A percentile compares a stretch with the other conserved stretches of the same genome.
These are phyloP conservation scores for Schoenoplectus tabernaemontani DNA, from an alignment of 202 grass and related monocot genomes.

Conservation along the genomic window DNA sequence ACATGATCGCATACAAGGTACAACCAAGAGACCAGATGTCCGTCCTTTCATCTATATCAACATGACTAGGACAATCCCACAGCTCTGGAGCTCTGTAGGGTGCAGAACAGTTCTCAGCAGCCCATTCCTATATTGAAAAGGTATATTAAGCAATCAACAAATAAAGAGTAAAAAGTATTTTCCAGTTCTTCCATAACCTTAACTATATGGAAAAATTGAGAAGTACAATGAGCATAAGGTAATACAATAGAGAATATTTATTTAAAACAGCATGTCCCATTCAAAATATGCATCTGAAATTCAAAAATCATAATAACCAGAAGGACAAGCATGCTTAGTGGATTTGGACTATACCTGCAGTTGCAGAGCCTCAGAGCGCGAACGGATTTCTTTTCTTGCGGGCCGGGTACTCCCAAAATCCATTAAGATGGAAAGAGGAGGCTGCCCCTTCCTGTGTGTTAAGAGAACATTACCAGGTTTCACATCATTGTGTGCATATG, in stretches of 20 bases:
- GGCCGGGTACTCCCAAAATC: slow-evolving; percentile 93
- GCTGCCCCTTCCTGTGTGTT: slow-evolving; percentile 63
- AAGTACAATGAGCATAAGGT: not conserved
- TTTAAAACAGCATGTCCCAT: not conserved
- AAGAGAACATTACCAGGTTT: slow-evolving; percentile 98
- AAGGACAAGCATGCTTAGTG: not conserved
- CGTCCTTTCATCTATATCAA: slow-evolving; percentile 87
- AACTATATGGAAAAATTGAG: not conserved
- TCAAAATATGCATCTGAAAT: slow-evolving; percentile 4
- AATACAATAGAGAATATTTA: not conserved
- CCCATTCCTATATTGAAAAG: slow-evolving; percentile 62
- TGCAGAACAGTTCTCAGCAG: slow-evolving; percentile 93
- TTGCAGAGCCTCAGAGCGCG: slow-evolving; percentile 72
- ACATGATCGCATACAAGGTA: slow-evolving; percentile 98
- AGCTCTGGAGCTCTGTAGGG: slow-evolving; percentile 90
- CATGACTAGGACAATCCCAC: slow-evolving; percentile 93
- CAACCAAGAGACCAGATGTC: slow-evolving; percentile 97
- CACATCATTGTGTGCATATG: slow-evolving; percentile 97
- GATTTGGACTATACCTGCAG: slow-evolving; percentile 42
- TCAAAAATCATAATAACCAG: not conserved
- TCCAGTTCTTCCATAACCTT: not conserved
- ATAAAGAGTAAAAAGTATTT: not conserved
- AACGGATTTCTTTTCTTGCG: slow-evolving; percentile 77
- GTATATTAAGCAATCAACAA: not conserved
- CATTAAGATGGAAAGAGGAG: slow-evolving; percentile 86